Evolutionary conservation across 352 stramenopile genomes (phyloP).

Genomic region (Phytophthora litchii): DNA sequence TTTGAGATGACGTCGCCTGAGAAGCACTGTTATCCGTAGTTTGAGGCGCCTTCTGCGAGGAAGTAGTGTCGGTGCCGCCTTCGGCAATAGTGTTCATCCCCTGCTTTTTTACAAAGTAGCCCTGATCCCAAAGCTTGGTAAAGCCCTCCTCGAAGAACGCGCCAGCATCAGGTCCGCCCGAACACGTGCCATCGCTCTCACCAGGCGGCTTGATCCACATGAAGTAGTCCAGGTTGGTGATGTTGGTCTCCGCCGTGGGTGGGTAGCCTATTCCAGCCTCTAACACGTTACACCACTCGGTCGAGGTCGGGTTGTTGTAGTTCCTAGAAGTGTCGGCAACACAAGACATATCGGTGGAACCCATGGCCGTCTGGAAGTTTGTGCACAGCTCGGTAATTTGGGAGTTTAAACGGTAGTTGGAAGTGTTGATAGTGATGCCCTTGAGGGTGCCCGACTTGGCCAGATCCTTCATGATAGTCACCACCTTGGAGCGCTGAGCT

Average conservation of each 20-base stretch:
- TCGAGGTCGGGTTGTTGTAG: conserved; percentile 27
- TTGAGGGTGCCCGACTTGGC: conserved; percentile 35
- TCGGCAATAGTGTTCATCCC: conserved; percentile 32
- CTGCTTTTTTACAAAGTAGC: conserved; percentile 44
- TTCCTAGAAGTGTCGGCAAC: conserved; percentile 52
- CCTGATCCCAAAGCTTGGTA: conserved; percentile 67
- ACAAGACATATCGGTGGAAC: conserved; percentile 36
- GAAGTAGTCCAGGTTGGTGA: conserved; percentile 69
- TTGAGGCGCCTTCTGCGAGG: conserved; percentile 17
- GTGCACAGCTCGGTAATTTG: conserved; percentile 42
- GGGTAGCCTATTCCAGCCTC: conserved; percentile 48
- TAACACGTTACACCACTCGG: conserved; percentile 65
- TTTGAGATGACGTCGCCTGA: conserved; percentile 13
- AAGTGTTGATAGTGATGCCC: conserved; percentile 71
- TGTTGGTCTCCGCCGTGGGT: conserved; percentile 51
- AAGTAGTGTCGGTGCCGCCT: conserved; percentile 16
- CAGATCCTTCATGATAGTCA: conserved; percentile 41
- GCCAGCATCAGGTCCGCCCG: conserved; percentile 45
- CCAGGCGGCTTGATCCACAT: conserved; percentile 76
- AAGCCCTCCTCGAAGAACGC: conserved; percentile 67
- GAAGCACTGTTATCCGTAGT: conserved; percentile 13
- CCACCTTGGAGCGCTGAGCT: conserved; percentile 25
- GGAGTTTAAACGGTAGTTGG: conserved; percentile 61
- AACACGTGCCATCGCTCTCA: conserved; percentile 69
- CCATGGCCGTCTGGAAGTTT: conserved; percentile 46